Base-by-base conservation (phyloP, 2,329 filamentous ascomycete species). In the Lachnellula suecica region DNA sequence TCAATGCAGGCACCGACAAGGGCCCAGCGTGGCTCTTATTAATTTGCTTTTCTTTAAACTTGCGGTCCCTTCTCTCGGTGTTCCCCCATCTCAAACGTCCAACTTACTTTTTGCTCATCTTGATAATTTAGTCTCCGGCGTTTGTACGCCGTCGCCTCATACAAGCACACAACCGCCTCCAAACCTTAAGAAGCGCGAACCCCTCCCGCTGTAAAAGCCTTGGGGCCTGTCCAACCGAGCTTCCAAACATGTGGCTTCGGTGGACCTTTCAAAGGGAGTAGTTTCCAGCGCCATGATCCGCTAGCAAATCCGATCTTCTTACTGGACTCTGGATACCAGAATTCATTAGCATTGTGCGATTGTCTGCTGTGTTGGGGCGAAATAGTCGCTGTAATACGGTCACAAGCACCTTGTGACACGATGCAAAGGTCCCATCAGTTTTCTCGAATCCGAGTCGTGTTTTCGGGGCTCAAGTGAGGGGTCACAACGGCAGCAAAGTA, bases 1-100 rank as follows among this genome's bases (percentile, higher is more conserved):
- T 55, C 53, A 43, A 54, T 55, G 49, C 53, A 55, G 53, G 53
- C 49, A 55, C 53, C 40, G 43, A 47, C 41, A 24, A 46, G 38
- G 53, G 35, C 7, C n/a, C 23, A 38, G 22, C 13, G n/a, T 22
- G 20, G 20, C 20, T 44, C 37, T 25, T 43, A 17, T 19, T 19
- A 13, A 44, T 8, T 29, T 40, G 25, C 5, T n/a, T n/a, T 34
- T 35, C 13, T 17, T 17, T 35, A 29, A 34, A 35, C 17, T 24
- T 24, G 15, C 29, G 22, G 23, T 27, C 15, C 13, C 7, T 37
- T 25, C 7, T 27, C 25, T 19, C 8, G n/a, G n/a, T n/a, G n/a
- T 29, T 34, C 17, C 31, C 37, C 11, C 24, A 23, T 49, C n/a
- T 11, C 27, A 41, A 22, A 10, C 34, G 29, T 41, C 17, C 7